Conservation (phyloP, 2,329 filamentous ascomycete genomes). For the Bipolaris zeicola region DNA sequence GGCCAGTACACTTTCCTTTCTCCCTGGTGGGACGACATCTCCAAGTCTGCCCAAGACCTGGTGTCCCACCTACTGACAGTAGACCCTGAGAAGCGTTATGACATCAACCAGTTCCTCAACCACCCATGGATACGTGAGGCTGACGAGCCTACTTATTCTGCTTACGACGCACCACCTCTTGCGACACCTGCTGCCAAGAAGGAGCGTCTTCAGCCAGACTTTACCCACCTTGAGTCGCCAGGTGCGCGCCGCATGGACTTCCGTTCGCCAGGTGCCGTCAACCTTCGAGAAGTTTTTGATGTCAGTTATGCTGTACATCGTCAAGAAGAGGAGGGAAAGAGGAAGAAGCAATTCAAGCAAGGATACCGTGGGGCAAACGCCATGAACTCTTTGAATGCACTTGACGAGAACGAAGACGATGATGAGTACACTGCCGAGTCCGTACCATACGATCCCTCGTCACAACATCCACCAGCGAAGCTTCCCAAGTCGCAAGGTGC, state of each 20-base stretch:
- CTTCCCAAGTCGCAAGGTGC: conserved; percentile 68
- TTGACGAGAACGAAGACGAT: conserved; percentile 68
- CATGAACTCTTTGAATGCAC: conserved; percentile 68
- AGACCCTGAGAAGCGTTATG: conserved; percentile 92
- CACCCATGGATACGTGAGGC: conserved; percentile 89
- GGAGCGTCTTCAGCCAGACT: conserved; percentile 58
- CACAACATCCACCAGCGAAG: conserved; percentile 62
- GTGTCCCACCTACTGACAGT: conserved; percentile 93
- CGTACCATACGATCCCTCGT: conserved; percentile 57
- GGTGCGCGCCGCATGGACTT: conserved; percentile 82
- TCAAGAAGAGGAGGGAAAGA: conserved; percentile 94
- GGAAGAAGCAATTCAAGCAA: conserved; percentile 81
- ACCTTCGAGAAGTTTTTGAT: conserved; percentile 95
- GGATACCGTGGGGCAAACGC: conserved; percentile 68
- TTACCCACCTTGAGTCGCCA: conserved; percentile 63
- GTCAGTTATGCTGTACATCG: conserved; percentile 97
- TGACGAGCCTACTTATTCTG: conserved; percentile 69
- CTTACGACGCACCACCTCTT: conserved; percentile 72
- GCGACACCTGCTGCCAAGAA: conserved; percentile 70
- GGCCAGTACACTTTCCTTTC: conserved; percentile 98
- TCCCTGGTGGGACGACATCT: conserved; percentile 99
- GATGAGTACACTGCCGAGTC: conserved; percentile 71
- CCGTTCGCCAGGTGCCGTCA: conserved; percentile 91
- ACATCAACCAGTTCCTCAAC: conserved; percentile 88
- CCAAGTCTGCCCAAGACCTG: conserved; percentile 89